phyloP scores from a whole-genome alignment of 2,329 filamentous ascomycete genomes.

The Sclerotinia trifoliorum region DNA sequence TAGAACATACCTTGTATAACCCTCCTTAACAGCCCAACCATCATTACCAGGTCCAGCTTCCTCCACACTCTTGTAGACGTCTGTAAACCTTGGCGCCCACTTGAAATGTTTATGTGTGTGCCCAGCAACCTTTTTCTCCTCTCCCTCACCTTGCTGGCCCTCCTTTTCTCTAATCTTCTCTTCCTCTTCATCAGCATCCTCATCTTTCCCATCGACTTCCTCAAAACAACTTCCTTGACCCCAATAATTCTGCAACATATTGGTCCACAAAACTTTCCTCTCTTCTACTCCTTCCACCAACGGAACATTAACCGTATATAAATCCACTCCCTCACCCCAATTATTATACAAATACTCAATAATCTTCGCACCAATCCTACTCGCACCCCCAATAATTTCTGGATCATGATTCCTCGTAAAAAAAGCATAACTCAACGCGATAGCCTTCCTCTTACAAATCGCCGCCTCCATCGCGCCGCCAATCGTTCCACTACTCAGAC shows the following conservation, averaged over 20 bases:
- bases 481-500: conserved; percentile 73
- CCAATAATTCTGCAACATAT: conserved; percentile 92
- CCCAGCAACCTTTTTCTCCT: conserved; percentile 41
- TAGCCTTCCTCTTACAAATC: conserved; percentile 64
- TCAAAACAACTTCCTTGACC: conserved; percentile 79
- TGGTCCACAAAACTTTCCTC: conserved; percentile 75
- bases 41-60: conserved; percentile 78
- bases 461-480: conserved; percentile 77
- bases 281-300: conserved; percentile 71
- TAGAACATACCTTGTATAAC: conserved; percentile 70
- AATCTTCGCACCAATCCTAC: conserved; percentile 69
- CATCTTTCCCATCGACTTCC: conserved; percentile 66
- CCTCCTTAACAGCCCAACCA: conserved; percentile 87
- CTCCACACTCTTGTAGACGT: conserved; percentile 86
- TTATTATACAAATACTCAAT: conserved; percentile 76
- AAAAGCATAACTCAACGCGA: conserved; percentile 90
- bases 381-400: conserved; percentile 74
- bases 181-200: conserved; percentile 66
- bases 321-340: conserved; percentile 71
- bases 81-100: conserved; percentile 84
- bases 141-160: conserved; percentile 38
- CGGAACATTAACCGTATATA: conserved; percentile 93
- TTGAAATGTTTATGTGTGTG: conserved; percentile 87
- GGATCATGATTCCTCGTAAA: conserved; percentile 79
- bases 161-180: conserved; percentile 68